Conservation (phyloP, 1,284 basidiomycete species). For the Cerrena zonata region DNA sequence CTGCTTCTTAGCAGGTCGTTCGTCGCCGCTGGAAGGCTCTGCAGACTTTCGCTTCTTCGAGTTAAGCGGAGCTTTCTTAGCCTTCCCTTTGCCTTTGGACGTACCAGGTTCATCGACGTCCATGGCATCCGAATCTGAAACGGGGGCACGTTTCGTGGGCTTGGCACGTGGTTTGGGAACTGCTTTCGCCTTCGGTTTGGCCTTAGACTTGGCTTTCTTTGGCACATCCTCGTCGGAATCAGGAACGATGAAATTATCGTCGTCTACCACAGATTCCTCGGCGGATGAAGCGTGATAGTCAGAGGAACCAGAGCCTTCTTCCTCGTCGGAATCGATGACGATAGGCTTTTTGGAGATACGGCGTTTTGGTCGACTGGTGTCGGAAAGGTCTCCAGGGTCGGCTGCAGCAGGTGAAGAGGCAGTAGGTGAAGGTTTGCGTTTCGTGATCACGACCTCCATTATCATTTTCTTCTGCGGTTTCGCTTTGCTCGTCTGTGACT, state of each 20-base stretch:
- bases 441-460: conserved; percentile 50
- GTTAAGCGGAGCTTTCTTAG: conserved; percentile 16
- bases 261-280: conserved; percentile 17
- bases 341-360: conserved; percentile 32
- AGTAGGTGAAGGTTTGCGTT: conserved; percentile 12
- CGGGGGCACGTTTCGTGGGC: conserved; percentile 11
- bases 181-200: conserved; percentile 17
- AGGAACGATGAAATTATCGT: conserved; percentile 26
- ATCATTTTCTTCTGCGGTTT: conserved; percentile 36
- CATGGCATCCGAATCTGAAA: conserved; percentile 38
- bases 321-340: conserved; percentile 44
- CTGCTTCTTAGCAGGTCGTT: conserved; percentile 52
- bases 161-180: conserved; percentile 6
- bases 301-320: conserved; percentile 27
- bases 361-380: conserved; percentile 27
- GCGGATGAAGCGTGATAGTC: conserved; percentile 35
- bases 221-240: conserved; percentile 27
- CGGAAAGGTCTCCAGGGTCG: conserved; percentile 32
- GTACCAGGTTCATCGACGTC: conserved; percentile 49
- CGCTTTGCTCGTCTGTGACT: conserved; percentile 20
- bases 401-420: conserved; percentile 19
- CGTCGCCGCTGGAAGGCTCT: conserved; percentile 16
- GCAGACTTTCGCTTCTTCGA: conserved; percentile 45
- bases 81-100: conserved; percentile 26
- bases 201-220: conserved; percentile 19